These are phyloP conservation scores for Thalia dealbata DNA, from an alignment of 176 grass and related monocot genomes.

Conservation along the genomic window DNA sequence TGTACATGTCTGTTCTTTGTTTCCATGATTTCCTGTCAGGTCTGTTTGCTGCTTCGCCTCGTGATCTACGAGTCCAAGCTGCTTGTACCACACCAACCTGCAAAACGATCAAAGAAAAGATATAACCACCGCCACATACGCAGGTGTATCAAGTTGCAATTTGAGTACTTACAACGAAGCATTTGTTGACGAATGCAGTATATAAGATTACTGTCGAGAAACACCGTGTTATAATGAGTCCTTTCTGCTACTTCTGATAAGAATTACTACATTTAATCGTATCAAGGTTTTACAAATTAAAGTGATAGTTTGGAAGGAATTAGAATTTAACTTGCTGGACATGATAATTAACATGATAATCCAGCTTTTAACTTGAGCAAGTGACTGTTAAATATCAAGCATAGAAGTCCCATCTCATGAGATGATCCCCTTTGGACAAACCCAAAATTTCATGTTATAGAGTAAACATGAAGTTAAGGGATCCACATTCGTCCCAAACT, in stretches of 20 bases:
- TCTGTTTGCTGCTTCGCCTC: conserved; percentile 38
- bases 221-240: not conserved
- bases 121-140: not conserved
- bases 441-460: not conserved
- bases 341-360: too few relatives aligned
- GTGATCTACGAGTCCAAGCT: conserved; percentile 69
- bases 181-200: not conserved
- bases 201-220: not conserved
- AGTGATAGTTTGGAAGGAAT: too few relatives aligned
- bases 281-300: not conserved
- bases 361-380: not conserved
- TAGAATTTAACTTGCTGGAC: too few relatives aligned
- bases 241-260: not conserved
- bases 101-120: not conserved
- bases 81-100: conserved; percentile 53
- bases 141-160: not conserved
- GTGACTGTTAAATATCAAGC: not conserved
- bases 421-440: too few relatives aligned
- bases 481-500: too few relatives aligned
- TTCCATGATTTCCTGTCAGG: conserved; percentile 78
- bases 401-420: not conserved
- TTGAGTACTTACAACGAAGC: not conserved
- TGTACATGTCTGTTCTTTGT: too few relatives aligned
- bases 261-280: not conserved
- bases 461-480: not conserved